These are phyloP conservation scores for Schwanniomyces yamadae DNA, from an alignment of 805 yeast species.

Conservation along the genomic window DNA sequence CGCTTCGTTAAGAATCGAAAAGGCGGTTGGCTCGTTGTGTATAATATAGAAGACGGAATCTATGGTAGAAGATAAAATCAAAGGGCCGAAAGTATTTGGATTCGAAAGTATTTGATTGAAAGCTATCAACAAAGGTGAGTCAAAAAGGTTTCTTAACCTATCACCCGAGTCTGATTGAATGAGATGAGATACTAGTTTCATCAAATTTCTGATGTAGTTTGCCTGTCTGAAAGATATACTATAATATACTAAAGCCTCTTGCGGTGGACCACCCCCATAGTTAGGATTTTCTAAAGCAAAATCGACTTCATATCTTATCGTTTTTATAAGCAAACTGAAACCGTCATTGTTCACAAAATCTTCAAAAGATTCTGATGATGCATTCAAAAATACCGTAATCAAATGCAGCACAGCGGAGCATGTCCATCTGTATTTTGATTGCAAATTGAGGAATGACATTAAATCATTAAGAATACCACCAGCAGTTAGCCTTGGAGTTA, in stretches of 20 bases:
- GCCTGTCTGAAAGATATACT: conserved; percentile 60
- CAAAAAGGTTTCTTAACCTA: conserved; percentile 79
- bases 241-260: conserved; percentile 48
- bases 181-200: conserved; percentile 63
- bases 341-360: conserved; percentile 71
- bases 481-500: conserved; percentile 57
- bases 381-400: conserved; percentile 45
- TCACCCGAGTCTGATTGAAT: conserved; percentile 79
- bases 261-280: conserved; percentile 57
- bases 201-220: conserved; percentile 44
- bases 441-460: conserved; percentile 55
- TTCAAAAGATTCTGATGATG: conserved; percentile 50
- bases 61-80: conserved; percentile 57
- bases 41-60: conserved; percentile 68
- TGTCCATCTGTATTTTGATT: conserved; percentile 53
- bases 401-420: conserved; percentile 64
- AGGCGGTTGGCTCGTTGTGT: conserved; percentile 91
- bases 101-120: conserved; percentile 58
- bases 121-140: conserved; percentile 69
- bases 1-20: conserved; percentile 71
- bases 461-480: conserved; percentile 76
- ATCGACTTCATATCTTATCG: conserved; percentile 62
- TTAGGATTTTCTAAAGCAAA: conserved; percentile 61
- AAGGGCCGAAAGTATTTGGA: conserved; percentile 64
- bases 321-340: conserved; percentile 55